These are phyloP conservation scores for Coemansia sp. DNA, from an alignment of 192 early-diverging fungal genomes.

Conservation along the genomic window DNA sequence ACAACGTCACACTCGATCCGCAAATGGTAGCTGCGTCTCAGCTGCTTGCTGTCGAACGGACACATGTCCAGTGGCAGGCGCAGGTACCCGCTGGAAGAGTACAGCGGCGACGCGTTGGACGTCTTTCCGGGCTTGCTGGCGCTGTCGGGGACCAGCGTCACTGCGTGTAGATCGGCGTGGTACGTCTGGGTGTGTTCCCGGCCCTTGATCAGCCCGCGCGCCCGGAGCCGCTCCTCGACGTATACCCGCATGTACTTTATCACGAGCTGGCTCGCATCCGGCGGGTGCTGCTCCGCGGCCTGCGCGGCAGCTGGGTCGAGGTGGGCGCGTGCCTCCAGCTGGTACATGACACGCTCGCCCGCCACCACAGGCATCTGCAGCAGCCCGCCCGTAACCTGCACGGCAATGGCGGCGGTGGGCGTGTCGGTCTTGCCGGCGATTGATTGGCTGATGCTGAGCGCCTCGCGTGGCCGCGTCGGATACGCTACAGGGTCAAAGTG, in stretches of 20 bases:
- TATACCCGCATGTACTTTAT: constrained; percentile 11
- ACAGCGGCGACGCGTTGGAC: constrained; percentile 1
- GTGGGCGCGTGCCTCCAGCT: constrained; percentile 9
- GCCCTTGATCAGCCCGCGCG: constrained; percentile 28
- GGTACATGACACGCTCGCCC: constrained; percentile 24
- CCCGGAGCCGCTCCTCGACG: constrained; percentile 24
- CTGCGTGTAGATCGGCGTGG: constrained; percentile 9
- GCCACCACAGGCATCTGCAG: constrained; percentile 23
- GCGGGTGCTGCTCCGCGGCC: not conserved
- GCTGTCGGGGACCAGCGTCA: constrained; percentile 5
- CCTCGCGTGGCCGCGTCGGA: constrained; percentile 6
- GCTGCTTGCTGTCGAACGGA: constrained; percentile 36
- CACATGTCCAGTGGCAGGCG: constrained; percentile 31
- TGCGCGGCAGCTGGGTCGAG: not conserved
- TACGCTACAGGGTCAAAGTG: constrained; percentile 22
- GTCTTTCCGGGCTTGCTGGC: not conserved
- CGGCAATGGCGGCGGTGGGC: constrained; percentile 2
- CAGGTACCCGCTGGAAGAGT: constrained; percentile 11
- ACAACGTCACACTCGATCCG: constrained; percentile 36
- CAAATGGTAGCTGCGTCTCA: constrained; percentile 21
- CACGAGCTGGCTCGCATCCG: not conserved
- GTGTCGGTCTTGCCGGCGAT: not conserved
- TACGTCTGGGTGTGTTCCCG: constrained; percentile 10
- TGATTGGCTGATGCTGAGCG: not conserved
- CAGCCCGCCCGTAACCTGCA: constrained; percentile 9